These are phyloP conservation scores for Fraxinus sp. DNA, from an alignment of 305 asterid species.

Conservation along the genomic window DNA sequence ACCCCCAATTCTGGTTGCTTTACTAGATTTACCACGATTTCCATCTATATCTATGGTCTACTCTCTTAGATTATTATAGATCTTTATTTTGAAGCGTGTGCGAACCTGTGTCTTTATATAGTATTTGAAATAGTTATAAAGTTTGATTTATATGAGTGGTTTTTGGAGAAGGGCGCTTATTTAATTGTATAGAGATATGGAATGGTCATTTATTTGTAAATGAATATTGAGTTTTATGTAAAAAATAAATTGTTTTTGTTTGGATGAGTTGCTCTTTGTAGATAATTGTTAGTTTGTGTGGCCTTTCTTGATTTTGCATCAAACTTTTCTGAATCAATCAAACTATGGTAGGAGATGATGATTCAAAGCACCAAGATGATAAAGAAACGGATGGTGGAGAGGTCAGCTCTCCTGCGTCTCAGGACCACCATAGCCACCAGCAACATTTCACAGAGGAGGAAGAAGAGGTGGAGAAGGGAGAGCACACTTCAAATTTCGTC, in stretches of 20 bases:
- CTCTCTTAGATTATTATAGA: background rate
- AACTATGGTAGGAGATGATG: slow-evolving; percentile 40
- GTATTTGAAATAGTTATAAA: background rate
- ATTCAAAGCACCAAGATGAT: slow-evolving; percentile 34
- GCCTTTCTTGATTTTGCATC: slow-evolving; percentile 15
- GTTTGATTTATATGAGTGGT: background rate
- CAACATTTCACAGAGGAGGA: slow-evolving; percentile 9
- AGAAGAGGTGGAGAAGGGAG: slow-evolving; percentile 13
- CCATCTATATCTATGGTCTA: background rate
- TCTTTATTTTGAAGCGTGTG: background rate
- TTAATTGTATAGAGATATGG: background rate
- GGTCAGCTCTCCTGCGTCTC: slow-evolving; percentile 24
- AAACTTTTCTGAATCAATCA: slow-evolving; percentile 26
- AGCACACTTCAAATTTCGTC: background rate
- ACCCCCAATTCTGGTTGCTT: slow-evolving; percentile 25
- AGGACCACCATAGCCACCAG: slow-evolving; percentile 11
- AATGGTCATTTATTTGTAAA: background rate
- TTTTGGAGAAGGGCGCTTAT: background rate
- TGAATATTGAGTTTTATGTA: background rate
- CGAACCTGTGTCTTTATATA: background rate
- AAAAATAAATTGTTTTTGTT: background rate
- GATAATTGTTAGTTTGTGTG: background rate
- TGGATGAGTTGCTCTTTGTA: background rate
- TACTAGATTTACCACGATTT: slow-evolving; percentile 1
- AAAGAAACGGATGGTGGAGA: slow-evolving; percentile 26